phyloP scores from a whole-genome alignment of 108 stramenopile species.

The Fragilaria radians region DNA sequence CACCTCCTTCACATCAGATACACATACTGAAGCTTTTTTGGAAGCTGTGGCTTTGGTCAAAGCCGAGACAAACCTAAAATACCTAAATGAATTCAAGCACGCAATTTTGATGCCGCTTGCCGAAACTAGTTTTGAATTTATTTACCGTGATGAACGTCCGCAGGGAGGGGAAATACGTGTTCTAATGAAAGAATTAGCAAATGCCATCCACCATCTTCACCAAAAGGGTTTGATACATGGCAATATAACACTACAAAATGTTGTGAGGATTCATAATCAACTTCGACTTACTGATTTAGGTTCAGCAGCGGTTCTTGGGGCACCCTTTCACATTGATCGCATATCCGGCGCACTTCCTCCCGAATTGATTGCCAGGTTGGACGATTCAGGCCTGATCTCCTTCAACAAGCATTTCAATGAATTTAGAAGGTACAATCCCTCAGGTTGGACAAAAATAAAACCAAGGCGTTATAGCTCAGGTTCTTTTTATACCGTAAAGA shows the following conservation, averaged over 20 bases:
- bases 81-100: conserved; percentile 4
- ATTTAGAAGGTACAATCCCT: background rate
- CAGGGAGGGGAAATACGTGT: background rate
- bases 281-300: conserved; percentile 21
- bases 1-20: background rate
- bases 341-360: background rate
- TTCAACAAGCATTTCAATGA: conserved; percentile 1
- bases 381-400: background rate
- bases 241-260: conserved; percentile 20
- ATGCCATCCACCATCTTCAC: conserved; percentile 10
- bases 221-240: conserved; percentile 11
- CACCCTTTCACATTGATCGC: background rate
- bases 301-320: background rate
- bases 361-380: background rate
- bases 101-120: conserved; percentile 12
- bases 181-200: conserved; percentile 1
- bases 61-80: background rate
- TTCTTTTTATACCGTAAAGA: background rate
- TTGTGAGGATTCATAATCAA: conserved; percentile 7
- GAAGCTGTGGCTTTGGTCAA: background rate
- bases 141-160: conserved; percentile 12
- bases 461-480: background rate
- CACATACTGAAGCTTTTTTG: background rate
- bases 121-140: conserved; percentile 13
- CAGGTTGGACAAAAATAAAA: background rate